Conservation (phyloP, 352 stramenopile species). For the Phytophthora litchii region DNA sequence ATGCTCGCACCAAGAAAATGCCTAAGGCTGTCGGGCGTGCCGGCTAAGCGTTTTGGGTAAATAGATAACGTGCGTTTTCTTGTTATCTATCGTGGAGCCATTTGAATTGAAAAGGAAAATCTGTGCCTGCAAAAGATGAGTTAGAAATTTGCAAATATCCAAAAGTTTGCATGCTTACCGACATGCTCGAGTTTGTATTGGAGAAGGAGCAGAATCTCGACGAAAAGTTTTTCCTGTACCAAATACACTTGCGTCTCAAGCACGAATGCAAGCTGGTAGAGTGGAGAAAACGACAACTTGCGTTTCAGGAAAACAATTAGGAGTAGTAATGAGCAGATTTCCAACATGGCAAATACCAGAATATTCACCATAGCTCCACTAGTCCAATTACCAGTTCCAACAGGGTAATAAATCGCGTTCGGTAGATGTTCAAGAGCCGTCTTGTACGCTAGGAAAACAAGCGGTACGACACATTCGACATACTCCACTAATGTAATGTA, state of each 20-base stretch:
- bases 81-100: no score
- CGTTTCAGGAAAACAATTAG: constrained; percentile 29
- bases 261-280: constrained; percentile 45
- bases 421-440: constrained; percentile 37
- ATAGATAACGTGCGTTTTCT: no score
- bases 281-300: constrained; percentile 30
- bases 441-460: constrained; percentile 35
- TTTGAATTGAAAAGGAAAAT: no score
- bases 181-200: no score
- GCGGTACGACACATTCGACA: constrained; percentile 37
- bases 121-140: no score
- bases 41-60: constrained; percentile 17
- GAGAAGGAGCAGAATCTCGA: no score
- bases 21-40: constrained; percentile 84
- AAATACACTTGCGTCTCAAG: constrained; percentile 18
- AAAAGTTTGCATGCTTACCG: no score
- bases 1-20: constrained; percentile 97
- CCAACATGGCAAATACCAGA: constrained; percentile 29
- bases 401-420: constrained; percentile 33
- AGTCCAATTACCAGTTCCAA: neutral
- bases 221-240: no score
- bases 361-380: constrained; percentile 3
- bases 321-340: constrained; percentile 34
- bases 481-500: constrained; percentile 38
- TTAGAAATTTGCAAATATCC: no score